These are phyloP conservation scores for Trichoderma sp. DNA, from an alignment of 2,329 filamentous ascomycete species.

Conservation along the genomic window DNA sequence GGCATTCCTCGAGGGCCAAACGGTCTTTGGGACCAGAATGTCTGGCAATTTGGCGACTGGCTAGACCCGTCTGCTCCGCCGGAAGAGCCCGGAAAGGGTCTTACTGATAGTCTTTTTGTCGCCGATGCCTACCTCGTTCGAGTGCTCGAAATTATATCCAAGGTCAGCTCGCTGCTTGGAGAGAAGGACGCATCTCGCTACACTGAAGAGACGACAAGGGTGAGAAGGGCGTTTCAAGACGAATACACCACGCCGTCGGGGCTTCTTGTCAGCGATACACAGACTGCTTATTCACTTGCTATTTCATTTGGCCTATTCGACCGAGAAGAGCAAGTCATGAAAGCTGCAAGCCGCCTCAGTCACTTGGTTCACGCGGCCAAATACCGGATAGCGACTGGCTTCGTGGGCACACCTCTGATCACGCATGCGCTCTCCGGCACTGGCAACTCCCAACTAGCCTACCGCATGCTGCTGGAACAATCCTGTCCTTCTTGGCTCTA, in stretches of 20 bases:
- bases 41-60: conserved; percentile 50
- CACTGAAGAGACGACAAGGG: neutral
- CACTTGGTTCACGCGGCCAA: conserved; percentile 38
- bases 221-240: neutral
- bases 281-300: conserved; percentile 44
- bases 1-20: conserved; percentile 38
- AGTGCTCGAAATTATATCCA: neutral
- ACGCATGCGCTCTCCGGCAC: neutral
- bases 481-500: conserved; percentile 51
- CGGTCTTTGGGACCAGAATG: conserved; percentile 44
- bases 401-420: conserved; percentile 41
- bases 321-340: conserved; percentile 26
- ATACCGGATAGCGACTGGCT: conserved; percentile 45
- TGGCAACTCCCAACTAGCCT: conserved; percentile 34
- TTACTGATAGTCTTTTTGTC: conserved; percentile 45
- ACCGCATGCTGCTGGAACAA: conserved; percentile 51
- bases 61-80: conserved; percentile 50
- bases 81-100: conserved; percentile 42
- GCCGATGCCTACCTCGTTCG: conserved; percentile 42
- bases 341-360: conserved; percentile 34
- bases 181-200: neutral
- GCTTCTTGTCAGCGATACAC: conserved; percentile 34
- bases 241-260: neutral
- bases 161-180: neutral
- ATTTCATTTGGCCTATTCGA: conserved; percentile 42